Evolutionary conservation across 2,329 filamentous ascomycete species (phyloP), one percentile per base, ranked within the genome.

Genomic region (Cadophora malorum): DNA sequence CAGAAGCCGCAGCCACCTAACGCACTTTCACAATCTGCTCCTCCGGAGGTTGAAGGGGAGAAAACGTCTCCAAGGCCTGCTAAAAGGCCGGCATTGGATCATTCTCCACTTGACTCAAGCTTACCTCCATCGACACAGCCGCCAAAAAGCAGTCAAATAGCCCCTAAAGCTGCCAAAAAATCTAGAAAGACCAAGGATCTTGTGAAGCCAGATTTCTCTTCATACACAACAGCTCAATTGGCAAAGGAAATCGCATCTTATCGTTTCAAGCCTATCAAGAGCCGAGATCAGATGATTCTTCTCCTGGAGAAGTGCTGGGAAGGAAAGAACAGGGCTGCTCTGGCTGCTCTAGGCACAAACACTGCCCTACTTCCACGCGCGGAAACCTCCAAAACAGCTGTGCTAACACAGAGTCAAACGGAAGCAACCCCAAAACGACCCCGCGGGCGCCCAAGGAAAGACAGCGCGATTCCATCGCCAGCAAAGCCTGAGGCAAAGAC

Each of bases 231-330:
- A 69, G 79, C 83, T 9, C 86, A 91, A 67, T 80, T 94, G 19
- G 81, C 87, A 2, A 86, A 83, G 66, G 84, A 90, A 74, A 80
- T 94, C 55, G 80, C 84, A 5, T 81, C 83, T 0, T 93, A 88
- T 74, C 90, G 90, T 0, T 94, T 94, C 79, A 94, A 94, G 75
- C 81, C 89, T 0, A 81, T 94, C 35, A 92, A 89, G 76, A 87
- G 82, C 65, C 84, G 91, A 21, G 83, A 85, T 60, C 87, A 87
- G 9, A 93, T 92, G 89, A 88, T 94, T 69, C 82, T 86, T 1
- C 78, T 93, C 12, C 80, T 94, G 14, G 82, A 91, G 63, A 86
- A 88, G 74, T 94, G 92, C 77, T 94, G 91, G 90, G 79, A 85
- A 71, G 88, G 87, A 67, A 88, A 88, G 75, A 79, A 83, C 45